Conservation (phyloP, 164 flowering plant species). For the Aristolochia contorta region DNA sequence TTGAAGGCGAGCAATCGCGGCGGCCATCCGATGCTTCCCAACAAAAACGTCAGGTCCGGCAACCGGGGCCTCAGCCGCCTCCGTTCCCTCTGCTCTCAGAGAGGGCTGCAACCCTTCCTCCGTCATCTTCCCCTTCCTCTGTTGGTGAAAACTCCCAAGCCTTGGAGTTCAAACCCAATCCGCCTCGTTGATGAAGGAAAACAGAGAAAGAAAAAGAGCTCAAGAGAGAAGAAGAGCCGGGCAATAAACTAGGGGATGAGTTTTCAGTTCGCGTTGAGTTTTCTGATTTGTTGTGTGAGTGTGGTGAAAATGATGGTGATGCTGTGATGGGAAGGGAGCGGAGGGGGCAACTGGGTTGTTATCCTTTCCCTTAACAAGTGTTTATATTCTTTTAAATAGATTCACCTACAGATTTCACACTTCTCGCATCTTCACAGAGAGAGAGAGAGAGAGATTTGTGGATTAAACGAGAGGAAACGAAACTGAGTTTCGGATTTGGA, state of each 20-base stretch:
- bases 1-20: not conserved
- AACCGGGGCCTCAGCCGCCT: not conserved
- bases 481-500: no score
- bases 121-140: not conserved
- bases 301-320: not conserved
- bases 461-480: no score
- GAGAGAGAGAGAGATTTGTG: no score
- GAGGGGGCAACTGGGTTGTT: no score
- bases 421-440: no score
- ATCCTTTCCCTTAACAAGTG: no score
- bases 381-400: no score
- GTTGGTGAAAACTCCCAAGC: no score
- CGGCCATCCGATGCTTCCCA: constrained; percentile 2
- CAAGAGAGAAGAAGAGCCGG: not conserved
- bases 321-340: not conserved
- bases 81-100: not conserved
- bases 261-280: no score
- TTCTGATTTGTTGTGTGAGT: no score
- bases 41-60: not conserved
- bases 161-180: no score
- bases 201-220: not conserved
- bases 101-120: not conserved
- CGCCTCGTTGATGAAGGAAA: not conserved
- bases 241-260: not conserved
- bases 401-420: no score